A percentile compares a stretch with the other conserved stretches of the same genome.
Conservation (phyloP, 2,329 filamentous ascomycete species). For the Calonectria montana region DNA sequence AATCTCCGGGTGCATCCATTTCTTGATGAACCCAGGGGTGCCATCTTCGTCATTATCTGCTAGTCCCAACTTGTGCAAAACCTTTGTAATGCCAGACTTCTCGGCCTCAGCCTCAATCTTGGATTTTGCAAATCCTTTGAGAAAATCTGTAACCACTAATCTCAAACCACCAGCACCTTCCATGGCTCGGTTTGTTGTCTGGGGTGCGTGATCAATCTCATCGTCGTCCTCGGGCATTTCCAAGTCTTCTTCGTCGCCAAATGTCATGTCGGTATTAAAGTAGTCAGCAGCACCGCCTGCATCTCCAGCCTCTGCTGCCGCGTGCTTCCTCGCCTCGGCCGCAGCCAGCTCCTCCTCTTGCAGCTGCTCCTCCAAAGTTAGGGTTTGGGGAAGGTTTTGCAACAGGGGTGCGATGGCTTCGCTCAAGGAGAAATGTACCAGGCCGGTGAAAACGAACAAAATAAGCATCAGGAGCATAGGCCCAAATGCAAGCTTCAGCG, state of each 20-base stretch:
- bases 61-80: constrained; percentile 43
- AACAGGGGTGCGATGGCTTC: constrained; percentile 80
- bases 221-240: constrained; percentile 45
- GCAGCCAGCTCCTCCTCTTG: constrained; percentile 61
- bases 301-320: constrained; percentile 38
- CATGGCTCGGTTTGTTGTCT: constrained; percentile 46
- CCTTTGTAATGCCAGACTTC: constrained; percentile 42
- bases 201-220: constrained; percentile 31
- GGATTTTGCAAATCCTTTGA: constrained; percentile 51
- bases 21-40: constrained; percentile 65
- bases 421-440: constrained; percentile 82
- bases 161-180: constrained; percentile 53
- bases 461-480: constrained; percentile 81
- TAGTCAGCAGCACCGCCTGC: constrained; percentile 47
- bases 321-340: constrained; percentile 42
- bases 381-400: constrained; percentile 82
- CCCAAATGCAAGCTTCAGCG: constrained; percentile 72
- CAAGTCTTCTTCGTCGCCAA: constrained; percentile 47
- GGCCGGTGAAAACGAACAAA: constrained; percentile 78
- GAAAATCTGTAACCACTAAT: constrained; percentile 46
- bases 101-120: constrained; percentile 44
- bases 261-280: constrained; percentile 49
- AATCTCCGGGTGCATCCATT: constrained; percentile 82
- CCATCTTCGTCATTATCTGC: constrained; percentile 41
- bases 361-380: constrained; percentile 65